Evolutionary conservation across 805 yeast genomes (phyloP).

Genomic region (Candida koratica): DNA sequence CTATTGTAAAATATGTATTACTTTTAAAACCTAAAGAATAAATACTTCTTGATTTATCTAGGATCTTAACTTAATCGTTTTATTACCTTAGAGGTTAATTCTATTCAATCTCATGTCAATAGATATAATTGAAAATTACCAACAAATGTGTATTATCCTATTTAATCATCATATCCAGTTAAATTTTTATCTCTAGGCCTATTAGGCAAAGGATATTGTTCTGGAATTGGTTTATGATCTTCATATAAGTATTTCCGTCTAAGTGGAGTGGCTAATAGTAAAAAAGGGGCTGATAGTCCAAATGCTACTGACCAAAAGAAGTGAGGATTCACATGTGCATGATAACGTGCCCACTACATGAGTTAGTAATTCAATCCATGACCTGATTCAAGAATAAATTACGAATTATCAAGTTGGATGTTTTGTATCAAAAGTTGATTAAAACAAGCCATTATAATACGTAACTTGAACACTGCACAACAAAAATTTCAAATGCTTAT

Average conservation of each 20-base stretch:
- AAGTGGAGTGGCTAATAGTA: slow-evolving; percentile 59
- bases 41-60: too few species aligned
- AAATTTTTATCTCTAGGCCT: slow-evolving; percentile 48
- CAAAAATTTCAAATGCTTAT: too few species aligned
- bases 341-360: slow-evolving; percentile 66
- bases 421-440: too few species aligned
- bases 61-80: too few species aligned
- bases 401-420: too few species aligned
- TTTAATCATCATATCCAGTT: slow-evolving; percentile 53
- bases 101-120: not conserved
- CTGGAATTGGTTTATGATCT: slow-evolving; percentile 65
- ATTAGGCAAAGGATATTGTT: slow-evolving; percentile 53
- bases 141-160: slow-evolving; percentile 6
- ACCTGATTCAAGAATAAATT: too few species aligned
- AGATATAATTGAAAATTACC: not conserved
- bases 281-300: slow-evolving; percentile 65
- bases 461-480: too few species aligned
- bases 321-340: slow-evolving; percentile 74
- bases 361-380: slow-evolving; percentile 26
- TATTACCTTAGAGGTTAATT: too few species aligned
- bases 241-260: slow-evolving; percentile 65
- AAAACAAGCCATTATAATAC: too few species aligned
- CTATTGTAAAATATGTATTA: too few species aligned
- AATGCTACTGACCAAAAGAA: slow-evolving; percentile 60
- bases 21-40: too few species aligned